These are phyloP conservation scores for Sporothrix dimorphospora DNA, from an alignment of 2,329 filamentous ascomycete species.

Conservation along the genomic window DNA sequence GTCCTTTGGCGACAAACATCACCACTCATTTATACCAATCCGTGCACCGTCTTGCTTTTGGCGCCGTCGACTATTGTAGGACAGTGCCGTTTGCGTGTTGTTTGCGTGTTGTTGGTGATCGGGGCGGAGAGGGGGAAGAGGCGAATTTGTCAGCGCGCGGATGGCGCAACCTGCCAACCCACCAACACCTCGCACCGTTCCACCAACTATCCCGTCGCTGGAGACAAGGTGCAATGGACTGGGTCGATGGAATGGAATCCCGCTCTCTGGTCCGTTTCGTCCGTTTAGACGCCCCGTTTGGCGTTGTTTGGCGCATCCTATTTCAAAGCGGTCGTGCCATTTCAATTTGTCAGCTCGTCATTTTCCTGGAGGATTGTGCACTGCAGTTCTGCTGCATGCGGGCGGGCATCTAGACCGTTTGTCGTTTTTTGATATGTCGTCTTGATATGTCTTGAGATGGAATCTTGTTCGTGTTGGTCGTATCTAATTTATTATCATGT, in stretches of 20 bases:
- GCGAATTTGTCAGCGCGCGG: not conserved
- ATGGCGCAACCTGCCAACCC: not conserved
- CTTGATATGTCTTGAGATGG: not conserved
- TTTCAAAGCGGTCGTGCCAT: not conserved
- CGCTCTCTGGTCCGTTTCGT: not conserved
- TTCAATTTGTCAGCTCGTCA: constrained; percentile 6
- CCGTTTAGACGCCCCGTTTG: not conserved
- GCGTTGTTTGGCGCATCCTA: not conserved
- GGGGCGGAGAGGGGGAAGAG: no score
- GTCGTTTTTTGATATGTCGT: no score
- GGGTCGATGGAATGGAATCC: not conserved
- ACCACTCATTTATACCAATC: not conserved
- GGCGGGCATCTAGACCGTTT: no score
- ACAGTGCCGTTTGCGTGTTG: not conserved
- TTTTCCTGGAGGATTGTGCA: not conserved
- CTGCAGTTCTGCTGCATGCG: no score
- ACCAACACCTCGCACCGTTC: no score
- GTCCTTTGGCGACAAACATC: not conserved
- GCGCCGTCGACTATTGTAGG: not conserved
- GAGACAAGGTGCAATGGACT: not conserved
- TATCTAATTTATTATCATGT: not conserved
- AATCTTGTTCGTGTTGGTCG: not conserved
- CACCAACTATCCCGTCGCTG: no score
- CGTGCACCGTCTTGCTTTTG: not conserved
- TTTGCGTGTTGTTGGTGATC: not conserved